Evolutionary conservation across 306 rosid genomes (phyloP).

Genomic region (Pyrus pyrifolia): DNA sequence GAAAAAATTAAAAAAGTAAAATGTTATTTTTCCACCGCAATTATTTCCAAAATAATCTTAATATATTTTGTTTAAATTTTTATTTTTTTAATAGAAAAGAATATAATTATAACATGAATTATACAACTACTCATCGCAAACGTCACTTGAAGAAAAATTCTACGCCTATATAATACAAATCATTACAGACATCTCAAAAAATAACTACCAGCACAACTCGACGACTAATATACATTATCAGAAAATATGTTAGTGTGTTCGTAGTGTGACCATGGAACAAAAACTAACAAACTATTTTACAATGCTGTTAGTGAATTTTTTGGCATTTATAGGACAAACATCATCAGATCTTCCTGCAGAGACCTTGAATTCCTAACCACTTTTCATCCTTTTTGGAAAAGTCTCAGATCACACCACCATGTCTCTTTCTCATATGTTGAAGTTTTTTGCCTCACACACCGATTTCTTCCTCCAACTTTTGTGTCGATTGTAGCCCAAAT

Average conservation of each 20-base stretch:
- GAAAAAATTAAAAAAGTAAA: too few species aligned
- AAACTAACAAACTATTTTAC: slow-evolving; percentile 46
- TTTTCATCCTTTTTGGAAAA: too few species aligned
- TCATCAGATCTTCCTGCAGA: slow-evolving; percentile 34
- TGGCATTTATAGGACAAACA: slow-evolving; percentile 84
- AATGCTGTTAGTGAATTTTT: slow-evolving; percentile 53
- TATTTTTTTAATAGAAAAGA: not conserved
- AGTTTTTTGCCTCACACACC: too few species aligned
- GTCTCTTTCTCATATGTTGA: too few species aligned
- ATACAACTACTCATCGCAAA: not conserved
- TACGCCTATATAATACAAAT: not conserved
- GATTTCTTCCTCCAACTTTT: too few species aligned
- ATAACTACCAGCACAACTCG: not conserved
- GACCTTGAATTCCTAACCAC: too few species aligned
- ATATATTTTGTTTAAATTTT: too few species aligned
- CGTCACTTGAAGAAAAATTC: not conserved
- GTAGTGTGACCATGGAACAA: slow-evolving; percentile 36
- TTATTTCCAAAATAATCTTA: too few species aligned
- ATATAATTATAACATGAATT: not conserved
- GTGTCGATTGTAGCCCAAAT: too few species aligned
- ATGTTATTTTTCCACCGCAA: too few species aligned
- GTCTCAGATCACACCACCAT: too few species aligned
- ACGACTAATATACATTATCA: slow-evolving; percentile 14
- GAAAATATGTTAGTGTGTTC: slow-evolving; percentile 17
- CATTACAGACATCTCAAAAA: slow-evolving; percentile 1